phyloP scores from a whole-genome alignment of 2,329 filamentous ascomycete species.

The Cordyceps fumosorosea region DNA sequence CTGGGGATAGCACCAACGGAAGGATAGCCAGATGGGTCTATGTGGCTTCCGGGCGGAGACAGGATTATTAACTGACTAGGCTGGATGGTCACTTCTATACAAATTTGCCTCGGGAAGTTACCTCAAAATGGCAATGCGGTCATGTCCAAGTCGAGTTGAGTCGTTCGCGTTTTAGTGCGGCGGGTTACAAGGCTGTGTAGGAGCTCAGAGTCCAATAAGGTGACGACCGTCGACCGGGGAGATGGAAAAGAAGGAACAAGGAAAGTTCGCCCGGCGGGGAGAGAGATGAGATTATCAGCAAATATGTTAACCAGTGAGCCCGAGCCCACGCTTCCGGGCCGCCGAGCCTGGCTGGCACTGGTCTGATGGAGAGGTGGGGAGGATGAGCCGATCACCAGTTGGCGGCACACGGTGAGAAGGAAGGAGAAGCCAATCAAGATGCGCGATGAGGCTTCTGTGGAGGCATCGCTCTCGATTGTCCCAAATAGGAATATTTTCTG shows the following conservation, averaged over 20 bases:
- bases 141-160: neutral
- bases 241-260: neutral
- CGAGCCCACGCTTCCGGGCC: neutral
- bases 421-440: neutral
- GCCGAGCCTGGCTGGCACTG: neutral
- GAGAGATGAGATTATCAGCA: neutral
- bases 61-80: neutral
- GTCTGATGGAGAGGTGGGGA: neutral
- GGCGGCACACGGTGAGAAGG: neutral
- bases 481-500: constrained; percentile 6
- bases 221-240: neutral
- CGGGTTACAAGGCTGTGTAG: neutral
- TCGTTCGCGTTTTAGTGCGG: neutral
- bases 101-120: neutral
- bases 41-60: neutral
- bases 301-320: neutral
- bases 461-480: neutral
- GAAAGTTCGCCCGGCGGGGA: neutral
- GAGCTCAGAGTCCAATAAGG: neutral
- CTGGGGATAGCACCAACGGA: neutral
- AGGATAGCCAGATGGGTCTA: neutral
- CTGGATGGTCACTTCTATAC: neutral
- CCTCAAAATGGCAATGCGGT: neutral
- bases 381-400: constrained; percentile 1
- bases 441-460: neutral